Evolutionary conservation across 148 eudicot species (phyloP), one percentile per base, ranked within the genome.

Genomic region (Heliosperma pusillum): DNA sequence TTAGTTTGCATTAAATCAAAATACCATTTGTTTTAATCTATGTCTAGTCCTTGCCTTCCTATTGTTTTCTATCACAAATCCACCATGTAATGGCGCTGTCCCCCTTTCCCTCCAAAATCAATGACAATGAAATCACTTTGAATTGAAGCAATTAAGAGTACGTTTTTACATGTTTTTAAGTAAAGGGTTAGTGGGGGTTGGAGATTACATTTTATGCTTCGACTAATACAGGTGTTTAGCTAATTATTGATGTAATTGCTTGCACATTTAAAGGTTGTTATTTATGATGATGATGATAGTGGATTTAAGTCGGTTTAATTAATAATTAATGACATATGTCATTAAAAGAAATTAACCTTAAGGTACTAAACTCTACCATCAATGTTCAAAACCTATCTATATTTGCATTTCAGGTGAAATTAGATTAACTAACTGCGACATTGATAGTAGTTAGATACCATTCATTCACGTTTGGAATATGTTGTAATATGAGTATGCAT

Each of bases 11-110:
- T 7, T 36, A 36, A 36, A 36, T 36, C 7, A 36, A 36, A 36
- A 36, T 36, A 36, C 9, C 42, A 36, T 36, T 36, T 36, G 42
- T 36, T 36, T 36, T 6, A 36, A 36, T 5, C 42, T 36, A 36
- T 36, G 42, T 36, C 9, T 36, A 36, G 42, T 36, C 42, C 42
- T 36, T 36, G 42, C 42, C 42, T 36, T 10, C 2, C 9, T 36
- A 36, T 36, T 36, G 42, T 36, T 36, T 36, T 36, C 9, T 36
- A 36, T 36, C 9, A 80, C 76, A 76, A 75, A 80, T 70, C 82
- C 70, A 80, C 73, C 74, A 73, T 80, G 69, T 80, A 72, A 73
- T 66, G 74, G 60, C 59, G 59, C 45, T 80, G 72, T 76, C 76
- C 21, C 69, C 76, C 71, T 72, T 66, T 75, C 67, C 79, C 77